Conservation (phyloP, 371 early-diverging fungal species). For the Mortierella sp. region DNA sequence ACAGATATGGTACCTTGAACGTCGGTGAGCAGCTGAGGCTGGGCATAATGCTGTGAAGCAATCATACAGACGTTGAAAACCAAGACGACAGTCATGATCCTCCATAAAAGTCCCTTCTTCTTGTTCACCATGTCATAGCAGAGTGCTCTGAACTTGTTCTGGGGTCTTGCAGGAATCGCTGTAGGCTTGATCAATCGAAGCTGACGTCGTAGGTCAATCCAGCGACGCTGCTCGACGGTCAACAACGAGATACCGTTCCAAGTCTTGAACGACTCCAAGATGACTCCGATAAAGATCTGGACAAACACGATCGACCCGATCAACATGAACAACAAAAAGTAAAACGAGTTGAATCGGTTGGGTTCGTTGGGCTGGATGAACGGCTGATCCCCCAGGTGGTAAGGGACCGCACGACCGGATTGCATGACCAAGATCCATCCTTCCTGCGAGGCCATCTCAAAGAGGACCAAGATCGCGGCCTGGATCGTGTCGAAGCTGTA, state of each 20-base stretch:
- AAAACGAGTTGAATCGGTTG: slow-evolving; percentile 62
- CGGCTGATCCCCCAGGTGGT: slow-evolving; percentile 58
- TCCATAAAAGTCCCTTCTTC: slow-evolving; percentile 62
- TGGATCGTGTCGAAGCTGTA: slow-evolving; percentile 67
- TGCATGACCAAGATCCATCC: slow-evolving; percentile 62
- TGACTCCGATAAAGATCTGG: slow-evolving; percentile 71
- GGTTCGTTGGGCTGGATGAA: slow-evolving; percentile 57
- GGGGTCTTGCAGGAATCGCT: slow-evolving; percentile 58
- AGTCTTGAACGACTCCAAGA: slow-evolving; percentile 68
- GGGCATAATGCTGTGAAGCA: slow-evolving; percentile 63
- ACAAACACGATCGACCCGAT: slow-evolving; percentile 66
- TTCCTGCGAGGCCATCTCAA: slow-evolving; percentile 71
- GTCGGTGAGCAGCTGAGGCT: slow-evolving; percentile 59
- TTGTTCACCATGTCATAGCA: slow-evolving; percentile 65
- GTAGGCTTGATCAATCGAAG: slow-evolving; percentile 63
- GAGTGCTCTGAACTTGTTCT: slow-evolving; percentile 52
- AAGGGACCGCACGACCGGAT: slow-evolving; percentile 42
- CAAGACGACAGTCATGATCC: slow-evolving; percentile 56
- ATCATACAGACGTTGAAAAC: slow-evolving; percentile 61
- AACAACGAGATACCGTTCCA: slow-evolving; percentile 65
- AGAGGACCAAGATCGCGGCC: slow-evolving; percentile 60
- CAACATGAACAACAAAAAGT: slow-evolving; percentile 68
- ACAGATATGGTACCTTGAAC: slow-evolving; percentile 57
- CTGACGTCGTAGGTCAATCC: slow-evolving; percentile 66
- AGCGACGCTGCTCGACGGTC: slow-evolving; percentile 66